Evolutionary conservation across 2,329 filamentous ascomycete genomes (phyloP).

Genomic region (Beauveria bassiana): DNA sequence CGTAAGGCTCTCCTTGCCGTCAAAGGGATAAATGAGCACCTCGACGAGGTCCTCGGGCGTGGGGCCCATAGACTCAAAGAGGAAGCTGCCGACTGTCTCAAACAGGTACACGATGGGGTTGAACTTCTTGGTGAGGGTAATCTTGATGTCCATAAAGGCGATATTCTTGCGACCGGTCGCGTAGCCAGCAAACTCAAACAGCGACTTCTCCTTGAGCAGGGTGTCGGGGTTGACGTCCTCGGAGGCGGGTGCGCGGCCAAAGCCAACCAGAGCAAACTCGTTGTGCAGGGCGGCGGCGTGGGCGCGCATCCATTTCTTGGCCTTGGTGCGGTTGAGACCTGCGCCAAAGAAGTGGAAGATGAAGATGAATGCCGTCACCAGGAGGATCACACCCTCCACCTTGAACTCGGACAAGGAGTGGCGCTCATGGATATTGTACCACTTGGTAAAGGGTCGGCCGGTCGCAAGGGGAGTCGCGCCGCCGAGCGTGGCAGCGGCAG

Average conservation of each 20-base stretch:
- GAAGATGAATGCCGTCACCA: slow-evolving; percentile 66
- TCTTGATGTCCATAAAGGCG: slow-evolving; percentile 79
- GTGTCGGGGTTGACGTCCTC: slow-evolving; percentile 32
- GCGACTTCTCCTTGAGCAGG: slow-evolving; percentile 75
- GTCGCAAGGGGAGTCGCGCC: slow-evolving; percentile 38
- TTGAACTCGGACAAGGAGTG: slow-evolving; percentile 77
- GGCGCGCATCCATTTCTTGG: slow-evolving; percentile 70
- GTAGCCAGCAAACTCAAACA: slow-evolving; percentile 81
- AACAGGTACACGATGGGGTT: slow-evolving; percentile 60
- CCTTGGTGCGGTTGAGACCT: slow-evolving; percentile 69
- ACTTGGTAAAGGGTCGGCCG: slow-evolving; percentile 71
- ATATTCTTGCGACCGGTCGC: slow-evolving; percentile 88
- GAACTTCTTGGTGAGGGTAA: slow-evolving; percentile 77
- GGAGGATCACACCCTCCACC: slow-evolving; percentile 75
- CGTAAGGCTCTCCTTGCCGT: slow-evolving; percentile 78
- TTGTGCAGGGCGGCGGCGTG: slow-evolving; percentile 63
- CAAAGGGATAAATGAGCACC: slow-evolving; percentile 77
- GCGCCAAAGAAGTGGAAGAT: slow-evolving; percentile 75
- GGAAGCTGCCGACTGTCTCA: slow-evolving; percentile 64
- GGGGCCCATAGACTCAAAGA: slow-evolving; percentile 67
- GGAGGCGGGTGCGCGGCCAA: slow-evolving; percentile 48
- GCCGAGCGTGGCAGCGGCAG: slow-evolving; percentile 38
- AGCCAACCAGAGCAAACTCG: slow-evolving; percentile 87
- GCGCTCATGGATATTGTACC: slow-evolving; percentile 96
- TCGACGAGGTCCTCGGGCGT: slow-evolving; percentile 66